phyloP scores from a whole-genome alignment of 2,329 filamentous ascomycete species.

The Didymosphaeria variabile region DNA sequence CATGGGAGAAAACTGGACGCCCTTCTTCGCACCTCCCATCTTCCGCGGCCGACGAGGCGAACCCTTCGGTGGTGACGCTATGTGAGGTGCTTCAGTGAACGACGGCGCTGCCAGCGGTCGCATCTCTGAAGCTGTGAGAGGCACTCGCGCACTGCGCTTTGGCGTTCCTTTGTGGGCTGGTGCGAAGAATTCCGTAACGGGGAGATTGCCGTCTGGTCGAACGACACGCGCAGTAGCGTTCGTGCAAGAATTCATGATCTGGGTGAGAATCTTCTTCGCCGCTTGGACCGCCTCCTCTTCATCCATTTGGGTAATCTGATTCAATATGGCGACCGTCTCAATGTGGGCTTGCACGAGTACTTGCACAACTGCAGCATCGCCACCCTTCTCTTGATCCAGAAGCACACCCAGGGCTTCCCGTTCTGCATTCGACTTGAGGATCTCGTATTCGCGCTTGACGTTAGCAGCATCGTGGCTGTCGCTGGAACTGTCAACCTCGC shows the following conservation, averaged over 20 bases:
- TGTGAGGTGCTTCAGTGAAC: slow-evolving; percentile 46
- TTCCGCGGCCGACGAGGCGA: slow-evolving; percentile 82
- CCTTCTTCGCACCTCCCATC: slow-evolving; percentile 69
- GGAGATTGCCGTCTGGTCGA: slow-evolving; percentile 81
- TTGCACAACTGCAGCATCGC: slow-evolving; percentile 81
- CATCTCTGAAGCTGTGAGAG: slow-evolving; percentile 58
- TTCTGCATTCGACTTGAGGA: slow-evolving; percentile 83
- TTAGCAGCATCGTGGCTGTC: slow-evolving; percentile 75
- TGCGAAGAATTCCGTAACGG: slow-evolving; percentile 71
- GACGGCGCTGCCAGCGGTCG: slow-evolving; percentile 50
- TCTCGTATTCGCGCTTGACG: slow-evolving; percentile 81
- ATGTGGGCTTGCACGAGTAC: slow-evolving; percentile 89
- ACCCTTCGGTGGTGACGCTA: slow-evolving; percentile 73
- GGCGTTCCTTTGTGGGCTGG: slow-evolving; percentile 78
- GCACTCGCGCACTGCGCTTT: slow-evolving; percentile 69
- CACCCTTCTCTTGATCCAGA: slow-evolving; percentile 82
- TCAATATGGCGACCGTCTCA: slow-evolving; percentile 84
- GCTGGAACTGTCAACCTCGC: slow-evolving; percentile 70
- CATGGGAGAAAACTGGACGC: slow-evolving; percentile 81
- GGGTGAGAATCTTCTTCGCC: slow-evolving; percentile 78
- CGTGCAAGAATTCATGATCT: slow-evolving; percentile 79
- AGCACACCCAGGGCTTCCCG: slow-evolving; percentile 80
- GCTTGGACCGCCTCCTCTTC: slow-evolving; percentile 83
- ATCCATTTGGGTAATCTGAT: slow-evolving; percentile 81
- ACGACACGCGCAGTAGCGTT: slow-evolving; percentile 82